Evolutionary conservation across 2,329 filamentous ascomycete genomes (phyloP).

Genomic region (Lasiodiplodia sp.): DNA sequence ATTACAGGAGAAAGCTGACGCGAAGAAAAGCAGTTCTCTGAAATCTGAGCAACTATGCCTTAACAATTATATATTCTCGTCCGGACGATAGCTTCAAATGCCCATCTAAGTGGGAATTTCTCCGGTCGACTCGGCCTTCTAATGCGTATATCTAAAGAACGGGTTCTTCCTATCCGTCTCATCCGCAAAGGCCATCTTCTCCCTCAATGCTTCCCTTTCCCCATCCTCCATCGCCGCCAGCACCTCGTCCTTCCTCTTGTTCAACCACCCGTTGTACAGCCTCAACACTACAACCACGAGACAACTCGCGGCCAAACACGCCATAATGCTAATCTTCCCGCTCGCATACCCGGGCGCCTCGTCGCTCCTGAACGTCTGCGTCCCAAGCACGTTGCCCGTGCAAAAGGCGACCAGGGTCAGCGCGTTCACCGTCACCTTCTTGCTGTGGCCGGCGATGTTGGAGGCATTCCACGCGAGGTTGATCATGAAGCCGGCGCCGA

Average conservation of each 20-base stretch:
- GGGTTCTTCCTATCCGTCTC: slow-evolving; percentile 42
- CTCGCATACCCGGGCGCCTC: slow-evolving; percentile 53
- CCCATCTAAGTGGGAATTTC: too few species aligned
- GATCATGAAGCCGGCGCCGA: slow-evolving; percentile 49
- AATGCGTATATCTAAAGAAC: slow-evolving; percentile 44
- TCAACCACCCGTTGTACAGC: slow-evolving; percentile 42
- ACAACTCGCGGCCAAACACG: slow-evolving; percentile 36
- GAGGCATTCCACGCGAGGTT: slow-evolving; percentile 54
- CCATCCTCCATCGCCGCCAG: slow-evolving; percentile 39
- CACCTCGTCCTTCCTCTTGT: slow-evolving; percentile 35
- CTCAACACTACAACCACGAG: slow-evolving; percentile 42
- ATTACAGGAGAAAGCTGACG: too few species aligned
- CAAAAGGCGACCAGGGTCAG: slow-evolving; percentile 54
- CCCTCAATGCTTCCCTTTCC: slow-evolving; percentile 35
- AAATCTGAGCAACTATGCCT: too few species aligned
- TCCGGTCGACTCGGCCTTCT: neutral
- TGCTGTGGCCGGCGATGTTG: slow-evolving; percentile 58
- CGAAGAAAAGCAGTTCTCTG: too few species aligned
- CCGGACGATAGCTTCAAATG: too few species aligned
- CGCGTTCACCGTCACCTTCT: slow-evolving; percentile 58
- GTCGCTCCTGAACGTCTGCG: slow-evolving; percentile 53
- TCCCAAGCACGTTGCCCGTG: slow-evolving; percentile 54
- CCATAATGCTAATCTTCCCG: slow-evolving; percentile 50
- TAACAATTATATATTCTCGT: too few species aligned
- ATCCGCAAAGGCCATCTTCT: slow-evolving; percentile 42